phyloP scores from a whole-genome alignment of 1,284 basidiomycete genomes.

The Austroboletus novae-zelandiae region DNA sequence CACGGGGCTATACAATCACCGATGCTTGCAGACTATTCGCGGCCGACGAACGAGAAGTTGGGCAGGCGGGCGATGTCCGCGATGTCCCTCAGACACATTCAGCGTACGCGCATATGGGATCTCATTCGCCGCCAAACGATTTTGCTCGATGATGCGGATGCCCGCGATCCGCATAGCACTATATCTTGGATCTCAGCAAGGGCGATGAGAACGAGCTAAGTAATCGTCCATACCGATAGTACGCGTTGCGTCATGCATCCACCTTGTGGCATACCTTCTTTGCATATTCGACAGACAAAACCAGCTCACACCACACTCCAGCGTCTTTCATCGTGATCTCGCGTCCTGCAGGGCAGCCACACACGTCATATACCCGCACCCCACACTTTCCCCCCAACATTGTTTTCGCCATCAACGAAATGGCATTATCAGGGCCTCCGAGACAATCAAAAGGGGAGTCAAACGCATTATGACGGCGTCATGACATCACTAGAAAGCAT shows the following conservation, averaged over 20 bases:
- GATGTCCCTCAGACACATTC: background rate
- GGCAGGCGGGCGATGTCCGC: background rate
- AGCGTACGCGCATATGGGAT: constrained; percentile 14
- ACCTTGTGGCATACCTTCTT: constrained; percentile 14
- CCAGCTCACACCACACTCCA: background rate
- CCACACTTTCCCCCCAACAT: constrained; percentile 15
- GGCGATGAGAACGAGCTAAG: background rate
- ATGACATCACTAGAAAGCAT: constrained; percentile 20
- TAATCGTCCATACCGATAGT: background rate
- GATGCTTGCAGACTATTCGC: no score
- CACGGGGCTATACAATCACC: background rate
- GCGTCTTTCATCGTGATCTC: constrained; percentile 9
- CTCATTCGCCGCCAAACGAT: constrained; percentile 11
- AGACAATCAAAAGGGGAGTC: constrained; percentile 16
- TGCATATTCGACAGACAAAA: constrained; percentile 16
- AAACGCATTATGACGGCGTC: constrained; percentile 8
- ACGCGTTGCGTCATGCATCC: background rate
- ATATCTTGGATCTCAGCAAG: constrained; percentile 12
- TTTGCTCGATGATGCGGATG: constrained; percentile 6
- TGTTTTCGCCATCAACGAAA: constrained; percentile 11
- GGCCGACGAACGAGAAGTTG: background rate
- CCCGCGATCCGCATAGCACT: constrained; percentile 9
- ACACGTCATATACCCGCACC: constrained; percentile 17
- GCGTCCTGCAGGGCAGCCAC: constrained; percentile 1
- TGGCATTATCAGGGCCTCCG: constrained; percentile 10